phyloP scores from a whole-genome alignment of 768 basidiomycete species.

The Boletus barrowsii region DNA sequence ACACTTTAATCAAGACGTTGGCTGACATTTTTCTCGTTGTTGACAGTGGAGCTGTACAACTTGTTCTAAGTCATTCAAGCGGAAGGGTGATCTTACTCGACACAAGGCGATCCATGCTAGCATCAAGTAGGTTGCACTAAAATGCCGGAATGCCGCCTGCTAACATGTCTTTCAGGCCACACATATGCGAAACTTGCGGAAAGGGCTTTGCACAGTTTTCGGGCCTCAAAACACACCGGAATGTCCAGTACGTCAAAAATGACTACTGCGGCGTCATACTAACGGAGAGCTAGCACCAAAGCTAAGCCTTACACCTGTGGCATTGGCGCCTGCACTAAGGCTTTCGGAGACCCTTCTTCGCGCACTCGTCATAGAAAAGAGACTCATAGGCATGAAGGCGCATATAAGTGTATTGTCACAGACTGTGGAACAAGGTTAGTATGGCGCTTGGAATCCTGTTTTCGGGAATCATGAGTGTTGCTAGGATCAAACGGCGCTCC shows the following conservation, averaged over 20 bases:
- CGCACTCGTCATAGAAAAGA: slow-evolving; percentile 63
- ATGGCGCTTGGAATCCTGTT: not conserved
- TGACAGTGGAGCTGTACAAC: slow-evolving; percentile 38
- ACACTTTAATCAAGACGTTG: not conserved
- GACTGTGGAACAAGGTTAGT: slow-evolving; percentile 50
- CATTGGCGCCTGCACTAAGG: slow-evolving; percentile 41
- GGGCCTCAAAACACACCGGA: slow-evolving; percentile 60
- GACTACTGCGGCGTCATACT: slow-evolving; percentile 2
- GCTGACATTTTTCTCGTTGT: not conserved
- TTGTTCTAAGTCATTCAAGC: slow-evolving; percentile 50
- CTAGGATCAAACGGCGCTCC: slow-evolving; percentile 63
- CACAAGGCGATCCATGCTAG: slow-evolving; percentile 52
- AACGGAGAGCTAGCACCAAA: slow-evolving; percentile 39
- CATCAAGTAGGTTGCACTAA: slow-evolving; percentile 39
- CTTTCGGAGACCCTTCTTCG: slow-evolving; percentile 71
- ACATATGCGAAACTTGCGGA: slow-evolving; percentile 48
- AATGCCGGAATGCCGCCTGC: not conserved
- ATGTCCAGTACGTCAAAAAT: slow-evolving; percentile 54
- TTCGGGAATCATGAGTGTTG: not conserved
- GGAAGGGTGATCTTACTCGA: slow-evolving; percentile 59
- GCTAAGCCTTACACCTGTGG: slow-evolving; percentile 53
- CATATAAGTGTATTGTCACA: slow-evolving; percentile 43
- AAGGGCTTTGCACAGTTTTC: slow-evolving; percentile 59
- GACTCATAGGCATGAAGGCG: slow-evolving; percentile 43
- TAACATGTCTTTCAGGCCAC: slow-evolving; percentile 39